These are phyloP conservation scores for Lanmaoa pseudosensibilis DNA, from an alignment of 768 basidiomycete species.

Conservation along the genomic window DNA sequence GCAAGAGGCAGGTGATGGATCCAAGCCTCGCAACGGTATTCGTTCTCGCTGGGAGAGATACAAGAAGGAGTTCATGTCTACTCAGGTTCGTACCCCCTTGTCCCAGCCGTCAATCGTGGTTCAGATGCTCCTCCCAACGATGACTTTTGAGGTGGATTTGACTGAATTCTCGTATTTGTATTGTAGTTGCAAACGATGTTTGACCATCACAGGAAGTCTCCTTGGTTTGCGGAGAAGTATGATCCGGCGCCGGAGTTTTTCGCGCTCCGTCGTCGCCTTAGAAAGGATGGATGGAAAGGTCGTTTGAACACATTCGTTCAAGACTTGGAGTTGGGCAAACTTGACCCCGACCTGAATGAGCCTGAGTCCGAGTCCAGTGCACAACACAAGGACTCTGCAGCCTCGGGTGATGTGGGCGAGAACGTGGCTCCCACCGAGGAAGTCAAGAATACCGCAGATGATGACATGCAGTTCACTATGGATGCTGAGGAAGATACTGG, in stretches of 20 bases:
- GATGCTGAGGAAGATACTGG: constrained; percentile 71
- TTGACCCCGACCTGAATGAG: constrained; percentile 74
- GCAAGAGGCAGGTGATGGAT: constrained; percentile 77
- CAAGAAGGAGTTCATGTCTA: constrained; percentile 84
- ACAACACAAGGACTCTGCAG: constrained; percentile 51
- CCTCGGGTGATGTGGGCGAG: constrained; percentile 38
- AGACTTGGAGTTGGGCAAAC: constrained; percentile 83
- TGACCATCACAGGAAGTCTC: constrained; percentile 91
- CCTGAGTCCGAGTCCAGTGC: constrained; percentile 52
- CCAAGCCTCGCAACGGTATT: constrained; percentile 83
- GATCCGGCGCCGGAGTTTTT: constrained; percentile 72
- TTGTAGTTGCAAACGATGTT: constrained; percentile 93
- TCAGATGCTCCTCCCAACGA: constrained; percentile 14
- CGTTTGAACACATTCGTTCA: constrained; percentile 69
- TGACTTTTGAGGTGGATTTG: constrained; percentile 10
- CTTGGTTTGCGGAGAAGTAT: constrained; percentile 97
- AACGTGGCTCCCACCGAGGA: constrained; percentile 47
- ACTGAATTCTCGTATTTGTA: constrained; percentile 36
- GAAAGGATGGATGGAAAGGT: constrained; percentile 83
- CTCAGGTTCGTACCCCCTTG: constrained; percentile 67
- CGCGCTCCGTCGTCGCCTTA: constrained; percentile 71
- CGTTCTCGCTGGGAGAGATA: constrained; percentile 89
- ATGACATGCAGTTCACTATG: constrained; percentile 73
- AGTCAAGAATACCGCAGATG: constrained; percentile 54
- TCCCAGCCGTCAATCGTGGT: constrained; percentile 8